Percentiles rank a stretch among this genome's conserved stretches.
These are phyloP conservation scores for Coemansia sp. DNA, from an alignment of 192 early-diverging fungal genomes.

Conservation along the genomic window DNA sequence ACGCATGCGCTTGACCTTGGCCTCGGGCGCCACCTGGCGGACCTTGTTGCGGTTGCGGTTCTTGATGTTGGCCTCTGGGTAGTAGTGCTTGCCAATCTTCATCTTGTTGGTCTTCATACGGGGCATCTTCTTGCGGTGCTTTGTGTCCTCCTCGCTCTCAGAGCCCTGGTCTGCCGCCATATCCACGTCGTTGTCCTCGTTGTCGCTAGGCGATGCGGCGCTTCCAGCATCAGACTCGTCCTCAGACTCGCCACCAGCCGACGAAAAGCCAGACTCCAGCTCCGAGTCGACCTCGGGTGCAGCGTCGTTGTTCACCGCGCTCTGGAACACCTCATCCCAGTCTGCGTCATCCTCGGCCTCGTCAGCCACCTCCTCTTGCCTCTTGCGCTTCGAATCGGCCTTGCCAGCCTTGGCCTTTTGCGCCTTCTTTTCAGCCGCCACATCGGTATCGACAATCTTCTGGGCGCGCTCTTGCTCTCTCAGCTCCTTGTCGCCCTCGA, in stretches of 20 bases:
- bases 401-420: conserved; percentile 42
- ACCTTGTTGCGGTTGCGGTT: conserved; percentile 84
- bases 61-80: conserved; percentile 93
- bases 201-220: conserved; percentile 8
- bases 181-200: conserved; percentile 18
- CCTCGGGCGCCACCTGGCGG: conserved; percentile 65
- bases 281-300: conserved; percentile 37
- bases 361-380: conserved; percentile 42
- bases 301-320: conserved; percentile 67
- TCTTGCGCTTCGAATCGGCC: conserved; percentile 23
- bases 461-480: conserved; percentile 58
- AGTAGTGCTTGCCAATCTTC: conserved; percentile 89
- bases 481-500: conserved; percentile 62
- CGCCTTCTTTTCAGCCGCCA: conserved; percentile 16
- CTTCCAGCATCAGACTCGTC: conserved; percentile 23
- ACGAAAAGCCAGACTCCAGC: conserved; percentile 48
- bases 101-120: conserved; percentile 92
- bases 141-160: conserved; percentile 34
- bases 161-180: conserved; percentile 24
- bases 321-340: conserved; percentile 88
- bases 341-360: conserved; percentile 58
- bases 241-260: conserved; percentile 23
- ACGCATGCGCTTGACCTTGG: conserved; percentile 50
- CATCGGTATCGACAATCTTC: conserved; percentile 51
- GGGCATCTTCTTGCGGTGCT: conserved; percentile 66